Evolutionary conservation across 1,284 basidiomycete genomes (phyloP), one percentile per base, ranked within the genome.

Genomic region (Hymenochaete sp.): DNA sequence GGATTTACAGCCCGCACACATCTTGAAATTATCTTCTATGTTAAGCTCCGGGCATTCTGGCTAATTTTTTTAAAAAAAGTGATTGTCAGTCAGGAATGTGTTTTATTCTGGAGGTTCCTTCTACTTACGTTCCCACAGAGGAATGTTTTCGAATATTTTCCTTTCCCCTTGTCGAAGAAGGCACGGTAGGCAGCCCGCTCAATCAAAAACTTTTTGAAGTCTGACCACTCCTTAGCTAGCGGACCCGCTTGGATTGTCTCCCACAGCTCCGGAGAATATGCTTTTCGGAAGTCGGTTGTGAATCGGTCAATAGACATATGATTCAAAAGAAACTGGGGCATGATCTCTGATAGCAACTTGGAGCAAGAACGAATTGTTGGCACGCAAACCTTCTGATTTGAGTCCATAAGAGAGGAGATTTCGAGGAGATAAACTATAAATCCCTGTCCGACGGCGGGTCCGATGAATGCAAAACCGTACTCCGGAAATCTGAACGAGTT

Each of bases 131-230:
- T 44, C 29, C 33, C 42, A 11, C 42, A 44, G 21, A 3, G 18
- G 8, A 0, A 10, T 4, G 32, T 13, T 19, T 21, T 11, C 13
- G 5, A 14, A 9, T 26, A 14, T 16, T 26, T 18, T 26, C 38
- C 42, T 27, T 44, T 25, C n/a, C 38, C 38, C 13, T 33, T 35
- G 14, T 44, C 33, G 22, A 37, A 44, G 22, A 44, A 27, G 5
- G 32, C 8, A 16, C 29, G 26, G 33, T 44, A 44, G 16, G 33
- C 33, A 3, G 33, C 32, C 6, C 42, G 32, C 16, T 44, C 42
- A 8, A 44, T 24, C 14, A 44, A 36, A 19, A 26, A 44, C 2
- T 36, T 22, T n/a, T 44, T 36, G 16, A 44, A 44, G n/a, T 26
- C 11, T 8, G 19, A 18, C 42, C 42, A 44, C 28, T 37, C 42